Evolutionary conservation across 129 eudicot species (phyloP).

Genomic region (Escallonia rubra): DNA sequence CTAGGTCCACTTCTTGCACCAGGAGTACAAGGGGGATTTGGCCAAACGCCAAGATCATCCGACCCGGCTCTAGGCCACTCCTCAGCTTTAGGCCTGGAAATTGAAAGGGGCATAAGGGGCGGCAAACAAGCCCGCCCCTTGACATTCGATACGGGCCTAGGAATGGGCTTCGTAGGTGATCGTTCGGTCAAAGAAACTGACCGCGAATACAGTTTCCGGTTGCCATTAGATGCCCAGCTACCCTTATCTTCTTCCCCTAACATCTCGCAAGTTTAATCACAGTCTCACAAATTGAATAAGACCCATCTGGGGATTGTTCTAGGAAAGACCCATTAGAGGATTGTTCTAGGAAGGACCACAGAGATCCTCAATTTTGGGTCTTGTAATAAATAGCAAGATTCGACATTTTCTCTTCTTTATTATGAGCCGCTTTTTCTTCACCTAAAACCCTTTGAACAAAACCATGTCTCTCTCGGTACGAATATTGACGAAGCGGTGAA

Average conservation of each 20-base stretch:
- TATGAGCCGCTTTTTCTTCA: not conserved
- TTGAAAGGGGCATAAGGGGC: conserved; percentile 84
- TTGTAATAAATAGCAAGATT: conserved; percentile 4
- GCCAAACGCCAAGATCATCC: conserved; percentile 94
- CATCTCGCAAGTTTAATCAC: conserved; percentile 23
- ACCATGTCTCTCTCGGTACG: not conserved
- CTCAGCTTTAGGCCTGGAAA: conserved; percentile 58
- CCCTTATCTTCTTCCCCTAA: conserved; percentile 42
- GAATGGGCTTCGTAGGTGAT: conserved; percentile 38
- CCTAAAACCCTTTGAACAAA: conserved; percentile 45
- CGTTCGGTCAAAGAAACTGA: conserved; percentile 77
- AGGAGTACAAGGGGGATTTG: conserved; percentile 60
- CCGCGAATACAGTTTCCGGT: conserved; percentile 56
- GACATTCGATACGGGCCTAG: conserved; percentile 47
- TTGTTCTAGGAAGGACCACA: conserved; percentile 39
- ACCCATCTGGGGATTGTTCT: conserved; percentile 37
- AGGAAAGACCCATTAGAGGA: conserved; percentile 33
- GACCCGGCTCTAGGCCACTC: conserved; percentile 97
- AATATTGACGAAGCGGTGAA: not conserved
- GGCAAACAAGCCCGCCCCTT: conserved; percentile 76
- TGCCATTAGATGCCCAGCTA: conserved; percentile 21
- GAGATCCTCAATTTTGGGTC: not conserved
- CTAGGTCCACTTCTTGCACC: conserved; percentile 40
- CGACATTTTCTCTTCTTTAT: not conserved
- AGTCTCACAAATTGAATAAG: conserved; percentile 16